Base-by-base conservation (phyloP, 345 rosid genomes). In the Melaleuca quinquenervia region DNA sequence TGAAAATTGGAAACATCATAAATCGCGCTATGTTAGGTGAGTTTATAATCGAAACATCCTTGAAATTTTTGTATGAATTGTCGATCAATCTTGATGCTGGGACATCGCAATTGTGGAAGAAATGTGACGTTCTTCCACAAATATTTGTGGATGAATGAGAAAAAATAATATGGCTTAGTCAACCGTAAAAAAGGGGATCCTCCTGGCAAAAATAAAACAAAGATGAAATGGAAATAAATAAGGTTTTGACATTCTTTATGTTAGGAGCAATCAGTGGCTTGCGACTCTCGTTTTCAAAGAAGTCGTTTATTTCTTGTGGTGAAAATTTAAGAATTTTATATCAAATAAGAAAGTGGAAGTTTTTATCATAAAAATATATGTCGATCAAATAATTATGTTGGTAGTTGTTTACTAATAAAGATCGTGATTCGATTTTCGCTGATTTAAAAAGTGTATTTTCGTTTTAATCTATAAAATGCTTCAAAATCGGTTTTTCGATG, bases 321-420 rank as follows among this genome's bases (percentile, higher is more conserved):
- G n/a, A n/a, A n/a, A n/a, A n/a, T 0, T n/a, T 14, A 58, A 2
- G 41, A 58, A 58, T 58, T 58, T 13, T 51, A 51, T n/a, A n/a
- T 0, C 6, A 58, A 58, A 0, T 58, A 58, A 0, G 1, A 58
- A 51, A 58, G 32, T 58, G 0, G 18, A 0, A 3, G 1, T 29
- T 8, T 58, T n/a, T 58, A 51, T 16, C 13, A 51, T 51, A 51
- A 51, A 41, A 41, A 41, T 41, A 41, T 41, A 41, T 41, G 41
- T 41, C 41, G 41, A 41, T 41, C 41, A 4, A 41, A 4, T 41
- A 41, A 41, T 41, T 41, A 41, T 41, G 41, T 41, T 41, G 4
- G 4, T 41, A 41, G 2, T 41, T 41, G 41, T 41, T 41, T 41
- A 41, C 4, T 41, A 41, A 41, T 41, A 41, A 41, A 41, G 41